A percentile compares a stretch with the other conserved stretches of the same genome.
phyloP scores from a whole-genome alignment of 768 basidiomycete species.

The Wakefieldia striispora region DNA sequence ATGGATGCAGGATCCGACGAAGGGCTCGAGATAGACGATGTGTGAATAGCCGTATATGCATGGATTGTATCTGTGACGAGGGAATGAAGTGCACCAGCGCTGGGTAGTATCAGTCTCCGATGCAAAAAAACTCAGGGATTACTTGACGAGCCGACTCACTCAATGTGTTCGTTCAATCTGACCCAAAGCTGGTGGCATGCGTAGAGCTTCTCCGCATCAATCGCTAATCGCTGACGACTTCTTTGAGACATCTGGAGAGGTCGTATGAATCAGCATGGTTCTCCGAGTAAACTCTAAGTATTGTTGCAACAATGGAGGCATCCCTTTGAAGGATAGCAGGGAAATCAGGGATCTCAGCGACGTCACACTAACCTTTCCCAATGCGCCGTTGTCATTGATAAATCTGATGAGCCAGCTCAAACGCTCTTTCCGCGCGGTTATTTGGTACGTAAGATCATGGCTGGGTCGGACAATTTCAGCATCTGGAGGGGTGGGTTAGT shows the following conservation, averaged over 20 bases:
- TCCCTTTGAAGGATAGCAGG: not conserved
- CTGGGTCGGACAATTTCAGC: slow-evolving; percentile 65
- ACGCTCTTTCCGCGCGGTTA: slow-evolving; percentile 70
- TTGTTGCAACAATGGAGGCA: not conserved
- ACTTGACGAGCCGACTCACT: slow-evolving; percentile 39
- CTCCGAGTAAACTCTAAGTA: not conserved
- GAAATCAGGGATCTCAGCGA: not conserved
- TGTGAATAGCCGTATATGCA: slow-evolving; percentile 54
- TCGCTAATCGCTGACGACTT: slow-evolving; percentile 70
- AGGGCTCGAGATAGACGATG: slow-evolving; percentile 10
- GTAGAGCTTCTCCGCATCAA: slow-evolving; percentile 84
- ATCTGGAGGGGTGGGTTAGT: slow-evolving; percentile 38
- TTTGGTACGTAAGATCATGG: slow-evolving; percentile 77
- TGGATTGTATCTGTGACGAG: slow-evolving; percentile 71
- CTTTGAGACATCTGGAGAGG: slow-evolving; percentile 70
- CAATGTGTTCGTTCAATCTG: slow-evolving; percentile 64
- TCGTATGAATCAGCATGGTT: slow-evolving; percentile 4
- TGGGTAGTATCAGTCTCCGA: slow-evolving; percentile 25
- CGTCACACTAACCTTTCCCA: slow-evolving; percentile 56
- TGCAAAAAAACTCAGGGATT: not conserved
- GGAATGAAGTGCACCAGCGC: slow-evolving; percentile 54
- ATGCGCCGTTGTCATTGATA: slow-evolving; percentile 81
- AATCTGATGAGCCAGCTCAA: slow-evolving; percentile 85
- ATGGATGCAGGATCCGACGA: slow-evolving; percentile 26
- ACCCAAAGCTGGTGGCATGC: slow-evolving; percentile 81